Percentiles rank a stretch among this genome's conserved stretches.
Evolutionary conservation across 345 rosid genomes (phyloP).

Genomic region (Euphorbia lathyris): DNA sequence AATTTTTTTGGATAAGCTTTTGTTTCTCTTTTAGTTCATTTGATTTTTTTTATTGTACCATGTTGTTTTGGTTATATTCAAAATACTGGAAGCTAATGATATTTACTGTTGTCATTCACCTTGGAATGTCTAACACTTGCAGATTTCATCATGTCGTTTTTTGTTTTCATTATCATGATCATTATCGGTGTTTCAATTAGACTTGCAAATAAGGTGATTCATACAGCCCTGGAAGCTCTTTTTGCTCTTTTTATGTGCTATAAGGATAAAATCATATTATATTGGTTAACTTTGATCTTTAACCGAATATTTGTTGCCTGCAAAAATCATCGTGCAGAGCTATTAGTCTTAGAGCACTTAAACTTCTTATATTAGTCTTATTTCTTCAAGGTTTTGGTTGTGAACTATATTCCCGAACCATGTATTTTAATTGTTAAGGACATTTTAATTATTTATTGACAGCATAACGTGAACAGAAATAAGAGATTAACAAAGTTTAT

Average conservation of each 20-base stretch:
- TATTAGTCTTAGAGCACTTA: slow-evolving; percentile 42
- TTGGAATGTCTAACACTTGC: slow-evolving; percentile 83
- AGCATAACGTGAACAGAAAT: neutral
- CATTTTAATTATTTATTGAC: neutral
- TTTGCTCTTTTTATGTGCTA: too few relatives aligned
- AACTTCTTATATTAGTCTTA: slow-evolving; percentile 59
- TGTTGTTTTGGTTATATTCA: too few relatives aligned
- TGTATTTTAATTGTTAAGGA: neutral
- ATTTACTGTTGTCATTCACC: too few relatives aligned
- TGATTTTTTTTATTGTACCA: too few relatives aligned
- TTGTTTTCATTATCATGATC: slow-evolving; percentile 86
- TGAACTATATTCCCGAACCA: neutral
- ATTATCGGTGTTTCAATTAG: slow-evolving; percentile 78
- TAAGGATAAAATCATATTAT: too few relatives aligned
- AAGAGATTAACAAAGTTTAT: neutral
- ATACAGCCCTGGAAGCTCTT: slow-evolving; percentile 2
- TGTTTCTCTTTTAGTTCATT: too few relatives aligned
- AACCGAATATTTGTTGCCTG: neutral
- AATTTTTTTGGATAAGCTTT: too few relatives aligned
- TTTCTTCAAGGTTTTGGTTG: slow-evolving; percentile 71
- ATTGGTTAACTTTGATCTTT: neutral
- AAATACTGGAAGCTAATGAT: too few relatives aligned
- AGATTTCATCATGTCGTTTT: slow-evolving; percentile 91
- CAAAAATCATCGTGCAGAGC: slow-evolving; percentile 54
- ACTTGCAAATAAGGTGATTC: slow-evolving; percentile 81